Evolutionary conservation across 139 green algal genomes (phyloP), one percentile per base, ranked within the genome.

Genomic region (Tetradesmus obliquus): DNA sequence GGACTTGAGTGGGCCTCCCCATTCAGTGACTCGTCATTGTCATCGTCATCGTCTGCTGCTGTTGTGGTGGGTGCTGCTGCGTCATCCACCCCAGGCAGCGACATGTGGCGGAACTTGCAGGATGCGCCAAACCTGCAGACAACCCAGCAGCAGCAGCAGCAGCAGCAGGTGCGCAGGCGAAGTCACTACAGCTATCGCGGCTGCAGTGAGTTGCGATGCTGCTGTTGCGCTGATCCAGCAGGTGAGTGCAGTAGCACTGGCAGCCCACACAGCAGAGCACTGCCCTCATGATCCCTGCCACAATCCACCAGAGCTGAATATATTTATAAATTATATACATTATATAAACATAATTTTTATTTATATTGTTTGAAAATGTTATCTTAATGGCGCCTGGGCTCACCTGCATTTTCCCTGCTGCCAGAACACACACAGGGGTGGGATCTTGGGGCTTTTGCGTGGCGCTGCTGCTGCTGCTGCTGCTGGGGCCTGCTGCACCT

Each of bases 61-160:
- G 76, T 22, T 82, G 24, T 15, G 66, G 13, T 53, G 53, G 85
- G 53, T 69, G 66, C 32, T 82, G 85, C 45, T 51, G 85, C 85
- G 7, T 55, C 53, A 1, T 82, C 13, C 2, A 5, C 8, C 15
- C 45, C 85, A 20, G 85, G 85, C 66, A 82, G 76, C 15, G 66
- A 74, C n/a, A 69, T 54, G 57, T 89, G 85, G 17, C 51, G 62
- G 45, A 89, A 89, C 17, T 45, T 60, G 66, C 85, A 89, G 13
- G 24, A 32, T 22, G 71, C 71, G 45, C 85, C 85, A 2, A 17
- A 13, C 57, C 20, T 74, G 5, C 2, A 71, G 17, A 12, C 15
- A 3, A 71, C 5, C 60, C 66, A 74, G 66, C 66, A 74, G 66
- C 66, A 74, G 66, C 66, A 74, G 66, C 15, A n/a, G 66, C 66